Evolutionary conservation across 2,329 filamentous ascomycete species (phyloP).

Genomic region (Chaetoscypha palmicola): DNA sequence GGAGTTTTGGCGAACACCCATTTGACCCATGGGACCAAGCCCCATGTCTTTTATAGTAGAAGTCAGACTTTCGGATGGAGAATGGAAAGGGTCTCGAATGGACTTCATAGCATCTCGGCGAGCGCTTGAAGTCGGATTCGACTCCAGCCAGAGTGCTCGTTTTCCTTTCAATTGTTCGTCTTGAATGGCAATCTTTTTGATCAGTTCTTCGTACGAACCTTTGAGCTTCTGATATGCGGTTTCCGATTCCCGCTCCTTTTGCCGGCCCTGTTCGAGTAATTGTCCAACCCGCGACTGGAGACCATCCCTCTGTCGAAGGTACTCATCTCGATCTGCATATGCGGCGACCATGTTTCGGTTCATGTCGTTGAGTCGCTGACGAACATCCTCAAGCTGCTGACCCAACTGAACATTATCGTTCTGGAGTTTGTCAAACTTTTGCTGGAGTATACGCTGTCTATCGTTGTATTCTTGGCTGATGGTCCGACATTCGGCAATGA

Average conservation of each 20-base stretch:
- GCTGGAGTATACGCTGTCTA: constrained; percentile 1
- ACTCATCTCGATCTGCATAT: constrained; percentile 7
- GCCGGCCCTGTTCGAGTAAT: constrained; percentile 2
- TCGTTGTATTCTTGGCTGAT: constrained; percentile 8
- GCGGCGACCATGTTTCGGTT: no score
- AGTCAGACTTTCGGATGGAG: no score
- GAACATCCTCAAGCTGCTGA: not conserved
- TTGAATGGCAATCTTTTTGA: constrained; percentile 13
- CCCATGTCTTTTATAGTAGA: no score
- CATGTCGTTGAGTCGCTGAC: constrained; percentile 3
- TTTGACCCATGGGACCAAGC: no score
- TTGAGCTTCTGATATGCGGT: not conserved
- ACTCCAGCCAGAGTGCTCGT: constrained; percentile 21
- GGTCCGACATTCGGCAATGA: constrained; percentile 1
- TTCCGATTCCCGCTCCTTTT: constrained; percentile 8
- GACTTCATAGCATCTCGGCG: constrained; percentile 11
- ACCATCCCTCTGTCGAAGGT: constrained; percentile 5
- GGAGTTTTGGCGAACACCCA: no score
- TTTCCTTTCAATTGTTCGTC: constrained; percentile 18
- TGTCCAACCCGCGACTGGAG: not conserved
- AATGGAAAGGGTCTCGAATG: constrained; percentile 17
- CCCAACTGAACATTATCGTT: constrained; percentile 5
- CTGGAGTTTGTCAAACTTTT: constrained; percentile 5
- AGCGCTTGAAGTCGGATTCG: constrained; percentile 13
- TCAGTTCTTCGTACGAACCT: constrained; percentile 4